Base-by-base conservation (phyloP, 495 filamentous ascomycete genomes). In the Glonium stellatum region DNA sequence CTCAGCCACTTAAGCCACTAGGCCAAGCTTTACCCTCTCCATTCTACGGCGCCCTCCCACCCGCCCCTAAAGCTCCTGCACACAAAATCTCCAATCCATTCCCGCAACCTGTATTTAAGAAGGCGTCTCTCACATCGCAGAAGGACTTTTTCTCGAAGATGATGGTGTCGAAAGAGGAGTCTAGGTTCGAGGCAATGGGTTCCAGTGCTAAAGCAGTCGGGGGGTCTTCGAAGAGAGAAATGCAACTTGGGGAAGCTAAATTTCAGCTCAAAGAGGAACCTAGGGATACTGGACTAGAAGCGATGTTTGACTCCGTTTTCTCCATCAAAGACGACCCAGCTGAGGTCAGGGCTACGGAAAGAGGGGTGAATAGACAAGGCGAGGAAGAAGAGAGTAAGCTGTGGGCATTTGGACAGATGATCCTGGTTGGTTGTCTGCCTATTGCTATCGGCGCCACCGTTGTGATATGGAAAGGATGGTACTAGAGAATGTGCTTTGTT, bases 11-110 rank as follows among this genome's bases (percentile, higher is more conserved):
- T 13, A 25, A 55, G 34, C 31, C 23, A 27, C 18, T 31, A 15
- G 19, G 21, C 8, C 44, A 22, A n/a, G 27, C 3, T 31, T 31
- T 31, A 31, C 72, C 79, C 34, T 74, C 78, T 35, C 78, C 81
- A 12, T 90, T 89, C 60, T 78, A 77, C 60, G 82, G 84, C 36
- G 71, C 74, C 6, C 78, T 89, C 1, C 87, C 88, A 15, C 73
- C 85, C 13, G 84, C 85, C 18, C 85, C 87, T 5, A 80, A 76
- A 10, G 79, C 78, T 19, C 85, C 84, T 5, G 80, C 85, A 10
- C 84, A 84, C 72, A 77, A 76, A 50, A 71, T 85, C 25, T 82
- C 84, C 55, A 87, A 84, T 60, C 84, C 83, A 13, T 72, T 78
- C 4, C 81, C 77, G 53, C 73, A 78, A 58, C 76, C 78, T 11